These are phyloP conservation scores for Hanseniaspora guilliermondii DNA, from an alignment of 805 yeast genomes.

Conservation along the genomic window DNA sequence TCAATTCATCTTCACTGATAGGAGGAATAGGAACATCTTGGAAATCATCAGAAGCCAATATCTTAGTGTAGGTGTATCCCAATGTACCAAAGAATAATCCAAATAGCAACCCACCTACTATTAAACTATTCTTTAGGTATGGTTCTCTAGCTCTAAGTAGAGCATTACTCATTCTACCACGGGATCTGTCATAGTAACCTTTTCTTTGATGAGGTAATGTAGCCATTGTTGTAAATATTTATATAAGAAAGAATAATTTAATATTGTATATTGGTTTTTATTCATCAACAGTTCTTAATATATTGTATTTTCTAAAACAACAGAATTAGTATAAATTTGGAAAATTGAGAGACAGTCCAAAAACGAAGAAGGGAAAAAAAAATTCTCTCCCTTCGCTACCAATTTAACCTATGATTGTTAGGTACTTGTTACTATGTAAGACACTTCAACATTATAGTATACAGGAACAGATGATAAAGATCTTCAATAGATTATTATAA, in stretches of 20 bases:
- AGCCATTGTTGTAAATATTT: background rate
- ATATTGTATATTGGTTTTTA: background rate
- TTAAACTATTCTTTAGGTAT: constrained; percentile 64
- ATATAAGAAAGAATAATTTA: no score
- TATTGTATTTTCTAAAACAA: no score
- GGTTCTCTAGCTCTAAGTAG: constrained; percentile 83
- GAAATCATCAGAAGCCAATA: constrained; percentile 64
- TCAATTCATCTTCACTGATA: constrained; percentile 62
- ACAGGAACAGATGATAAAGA: no score
- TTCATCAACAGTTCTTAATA: no score
- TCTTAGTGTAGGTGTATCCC: constrained; percentile 48
- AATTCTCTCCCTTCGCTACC: no score
- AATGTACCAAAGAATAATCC: constrained; percentile 61
- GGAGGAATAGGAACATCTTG: constrained; percentile 93
- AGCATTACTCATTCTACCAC: constrained; percentile 74
- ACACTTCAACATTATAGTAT: no score
- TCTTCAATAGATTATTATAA: no score
- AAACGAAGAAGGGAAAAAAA: no score
- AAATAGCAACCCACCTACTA: constrained; percentile 44
- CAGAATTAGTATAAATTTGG: no score
- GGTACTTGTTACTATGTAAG: no score
- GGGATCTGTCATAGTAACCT: constrained; percentile 7
- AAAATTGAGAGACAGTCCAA: no score
- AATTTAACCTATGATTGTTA: no score
- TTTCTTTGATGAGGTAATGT: constrained; percentile 13